A percentile compares a stretch with the other conserved stretches of the same genome.
These are phyloP conservation scores for Parasitella parasitica DNA, from an alignment of 371 early-diverging fungal species.

Conservation along the genomic window DNA sequence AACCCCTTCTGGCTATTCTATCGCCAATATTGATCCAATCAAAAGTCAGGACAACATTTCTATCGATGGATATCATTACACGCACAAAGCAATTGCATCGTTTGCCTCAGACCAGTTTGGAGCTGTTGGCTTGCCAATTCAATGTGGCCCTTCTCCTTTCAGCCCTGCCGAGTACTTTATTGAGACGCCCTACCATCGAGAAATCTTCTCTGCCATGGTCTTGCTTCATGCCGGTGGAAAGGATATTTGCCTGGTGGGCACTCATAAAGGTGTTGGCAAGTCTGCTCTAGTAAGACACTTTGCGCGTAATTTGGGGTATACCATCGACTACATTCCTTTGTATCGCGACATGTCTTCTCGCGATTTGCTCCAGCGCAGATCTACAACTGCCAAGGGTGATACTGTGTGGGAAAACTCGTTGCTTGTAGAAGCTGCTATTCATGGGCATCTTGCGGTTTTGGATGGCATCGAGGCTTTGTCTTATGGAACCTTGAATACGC, in stretches of 20 bases:
- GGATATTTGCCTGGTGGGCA: constrained; percentile 75
- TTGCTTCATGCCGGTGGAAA: constrained; percentile 64
- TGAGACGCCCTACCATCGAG: constrained; percentile 68
- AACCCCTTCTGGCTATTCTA: constrained; percentile 56
- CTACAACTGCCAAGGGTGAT: constrained; percentile 72
- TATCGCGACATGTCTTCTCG: constrained; percentile 86
- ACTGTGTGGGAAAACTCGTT: constrained; percentile 77
- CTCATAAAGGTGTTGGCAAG: constrained; percentile 77
- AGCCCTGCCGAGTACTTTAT: constrained; percentile 66
- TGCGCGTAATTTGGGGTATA: constrained; percentile 69
- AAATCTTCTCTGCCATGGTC: constrained; percentile 65
- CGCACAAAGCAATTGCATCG: constrained; percentile 44
- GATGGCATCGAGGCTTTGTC: constrained; percentile 78
- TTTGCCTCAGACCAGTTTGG: constrained; percentile 36
- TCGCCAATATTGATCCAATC: constrained; percentile 42
- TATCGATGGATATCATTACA: constrained; percentile 31
- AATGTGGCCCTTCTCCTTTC: constrained; percentile 54
- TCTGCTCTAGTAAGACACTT: constrained; percentile 73
- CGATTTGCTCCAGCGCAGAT: constrained; percentile 80
- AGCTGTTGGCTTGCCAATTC: constrained; percentile 37
- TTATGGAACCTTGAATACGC: constrained; percentile 69
- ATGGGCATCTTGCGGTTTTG: constrained; percentile 72
- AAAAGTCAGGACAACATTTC: constrained; percentile 16
- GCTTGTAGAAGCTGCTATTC: constrained; percentile 74
- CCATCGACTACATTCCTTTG: constrained; percentile 70